Base-by-base conservation (phyloP, 1,284 basidiomycete species). In the Paramarasmius palmivorus region DNA sequence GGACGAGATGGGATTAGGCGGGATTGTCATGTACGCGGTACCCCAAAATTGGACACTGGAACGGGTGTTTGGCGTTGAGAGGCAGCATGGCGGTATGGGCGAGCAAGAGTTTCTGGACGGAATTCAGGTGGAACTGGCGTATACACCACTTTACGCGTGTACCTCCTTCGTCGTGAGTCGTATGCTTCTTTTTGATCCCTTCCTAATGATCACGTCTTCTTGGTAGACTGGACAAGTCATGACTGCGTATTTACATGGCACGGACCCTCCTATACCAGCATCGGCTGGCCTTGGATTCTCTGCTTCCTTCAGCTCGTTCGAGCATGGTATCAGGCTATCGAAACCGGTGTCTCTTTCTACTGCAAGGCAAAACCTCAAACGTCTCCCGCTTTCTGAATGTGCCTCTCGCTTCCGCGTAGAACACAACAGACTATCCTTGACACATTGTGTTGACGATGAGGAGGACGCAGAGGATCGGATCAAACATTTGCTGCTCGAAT, bases 111-210 rank as follows among this genome's bases (percentile, higher is more conserved):
- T 70, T 17, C 53, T 70, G 25, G 65, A 68, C 35, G 36, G 37
- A 15, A 61, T 66, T 19, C 49, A 60, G 29, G 65, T 62, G 15
- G 60, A 56, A 35, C 39, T 70, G 22, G 52, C 67, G 8, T 68
- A 67, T 50, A 65, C 68, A 35, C 68, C 68, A 46, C 58, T 61
- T 12, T 66, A 67, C 50, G 66, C 67, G 1, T 68, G 68, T 48
- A 70, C 70, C 5, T 71, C 69, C 2, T 69, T 69, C 44, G 57
- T 65, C 9, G 69, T 69, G 41, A 55, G 68, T 60, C 6, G 23
- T 45, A 41, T 54, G 26, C 20, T 2, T 45, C 6, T 22, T 10
- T 37, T 22, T n/a, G n/a, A n/a, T 23, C 9, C 12, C 6, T 17
- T 22, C 47, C 34, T 29, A 34, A 15, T 6, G n/a, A n/a, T n/a